A percentile compares a stretch with the other conserved stretches of the same genome.
Evolutionary conservation across 2,329 filamentous ascomycete species (phyloP).

Genomic region (Monilinia vaccinii-corymbosi): DNA sequence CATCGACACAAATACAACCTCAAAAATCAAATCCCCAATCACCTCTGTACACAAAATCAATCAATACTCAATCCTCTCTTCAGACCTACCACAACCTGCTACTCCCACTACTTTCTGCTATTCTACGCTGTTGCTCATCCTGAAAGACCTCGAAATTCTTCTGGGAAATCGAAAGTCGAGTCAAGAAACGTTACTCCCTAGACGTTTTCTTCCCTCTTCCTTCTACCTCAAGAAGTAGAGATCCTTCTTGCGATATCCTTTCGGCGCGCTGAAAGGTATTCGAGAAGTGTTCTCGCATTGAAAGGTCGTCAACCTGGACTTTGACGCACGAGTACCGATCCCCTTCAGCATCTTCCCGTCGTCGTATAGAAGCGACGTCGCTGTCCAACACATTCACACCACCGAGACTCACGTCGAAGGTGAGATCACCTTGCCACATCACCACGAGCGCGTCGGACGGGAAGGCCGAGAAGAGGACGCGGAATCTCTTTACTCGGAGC

Average conservation of each 20-base stretch:
- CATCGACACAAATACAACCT: slow-evolving; percentile 6
- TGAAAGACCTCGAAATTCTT: background rate
- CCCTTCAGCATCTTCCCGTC: slow-evolving; percentile 99
- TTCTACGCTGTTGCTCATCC: background rate
- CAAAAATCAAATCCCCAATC: slow-evolving; percentile 6
- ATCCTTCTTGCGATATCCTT: slow-evolving; percentile 61
- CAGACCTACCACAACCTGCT: too few species aligned
- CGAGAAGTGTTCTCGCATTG: slow-evolving; percentile 60
- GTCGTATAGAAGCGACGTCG: slow-evolving; percentile 72
- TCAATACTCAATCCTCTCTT: too few species aligned
- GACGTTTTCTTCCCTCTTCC: slow-evolving; percentile 33
- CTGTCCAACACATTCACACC: slow-evolving; percentile 39
- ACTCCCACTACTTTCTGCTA: too few species aligned
- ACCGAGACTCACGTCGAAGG: slow-evolving; percentile 75
- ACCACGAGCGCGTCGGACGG: slow-evolving; percentile 82
- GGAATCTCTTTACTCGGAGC: slow-evolving; percentile 48
- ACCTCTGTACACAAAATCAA: background rate
- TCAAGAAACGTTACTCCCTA: slow-evolving; percentile 11
- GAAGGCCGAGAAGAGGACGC: slow-evolving; percentile 75
- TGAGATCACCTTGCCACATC: slow-evolving; percentile 62
- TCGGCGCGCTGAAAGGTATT: slow-evolving; percentile 52
- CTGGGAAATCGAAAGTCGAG: slow-evolving; percentile 11
- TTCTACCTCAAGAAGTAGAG: slow-evolving; percentile 52
- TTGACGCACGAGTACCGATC: slow-evolving; percentile 98
- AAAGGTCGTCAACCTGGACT: slow-evolving; percentile 96